A percentile compares a stretch with the other conserved stretches of the same genome.
Evolutionary conservation across 1,139 yeast species (phyloP).

Genomic region (Hansenula lynferdii): DNA sequence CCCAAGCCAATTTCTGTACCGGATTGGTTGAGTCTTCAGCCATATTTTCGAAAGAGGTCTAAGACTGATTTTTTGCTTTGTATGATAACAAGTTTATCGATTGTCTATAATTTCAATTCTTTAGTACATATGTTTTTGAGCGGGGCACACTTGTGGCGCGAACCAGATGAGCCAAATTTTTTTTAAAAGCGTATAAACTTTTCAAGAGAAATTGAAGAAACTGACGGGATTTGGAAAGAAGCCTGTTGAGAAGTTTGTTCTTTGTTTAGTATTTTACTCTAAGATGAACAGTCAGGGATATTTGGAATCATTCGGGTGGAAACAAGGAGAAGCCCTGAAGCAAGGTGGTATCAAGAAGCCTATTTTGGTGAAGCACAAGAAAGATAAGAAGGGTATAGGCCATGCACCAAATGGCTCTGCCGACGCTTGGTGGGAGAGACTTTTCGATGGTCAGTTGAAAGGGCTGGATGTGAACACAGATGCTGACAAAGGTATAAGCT

Average conservation of each 20-base stretch:
- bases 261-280: not conserved
- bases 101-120: no score
- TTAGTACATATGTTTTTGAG: no score
- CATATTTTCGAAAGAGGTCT: no score
- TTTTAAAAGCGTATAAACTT: no score
- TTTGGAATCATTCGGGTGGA: constrained; percentile 82
- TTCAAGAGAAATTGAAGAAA: not conserved
- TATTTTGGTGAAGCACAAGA: constrained; percentile 82
- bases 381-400: constrained; percentile 87
- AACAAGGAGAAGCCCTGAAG: constrained; percentile 79
- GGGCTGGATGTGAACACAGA: constrained; percentile 56
- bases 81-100: no score
- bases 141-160: no score
- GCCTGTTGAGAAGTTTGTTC: not conserved
- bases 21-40: no score
- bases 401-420: constrained; percentile 55
- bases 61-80: no score
- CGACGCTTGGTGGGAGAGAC: constrained; percentile 96
- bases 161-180: constrained; percentile 6
- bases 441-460: constrained; percentile 90
- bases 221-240: no score
- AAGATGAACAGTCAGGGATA: constrained; percentile 73
- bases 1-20: no score
- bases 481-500: constrained; percentile 28
- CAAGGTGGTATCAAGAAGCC: constrained; percentile 83